Evolutionary conservation across 2,329 filamentous ascomycete species (phyloP).

Genomic region (Neonectria magnoliae): DNA sequence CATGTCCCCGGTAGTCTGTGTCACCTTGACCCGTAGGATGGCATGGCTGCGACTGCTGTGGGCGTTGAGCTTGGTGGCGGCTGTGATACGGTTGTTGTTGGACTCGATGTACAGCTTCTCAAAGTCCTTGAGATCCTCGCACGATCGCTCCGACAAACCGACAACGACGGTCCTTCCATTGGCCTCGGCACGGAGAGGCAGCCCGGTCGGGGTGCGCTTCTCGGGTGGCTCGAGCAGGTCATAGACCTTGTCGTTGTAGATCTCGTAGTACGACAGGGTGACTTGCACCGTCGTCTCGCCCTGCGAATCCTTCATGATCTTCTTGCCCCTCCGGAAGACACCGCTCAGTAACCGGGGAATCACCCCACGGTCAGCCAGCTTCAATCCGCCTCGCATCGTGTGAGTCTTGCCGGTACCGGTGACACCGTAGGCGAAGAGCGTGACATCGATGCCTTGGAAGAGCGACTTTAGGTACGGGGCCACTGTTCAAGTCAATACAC

Average conservation of each 20-base stretch:
- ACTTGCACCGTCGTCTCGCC: constrained; percentile 78
- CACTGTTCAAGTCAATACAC: constrained; percentile 64
- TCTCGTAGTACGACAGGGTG: constrained; percentile 90
- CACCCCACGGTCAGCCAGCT: constrained; percentile 84
- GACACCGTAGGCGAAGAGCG: constrained; percentile 91
- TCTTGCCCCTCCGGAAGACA: constrained; percentile 86
- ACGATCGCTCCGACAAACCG: constrained; percentile 83
- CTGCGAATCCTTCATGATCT: constrained; percentile 81
- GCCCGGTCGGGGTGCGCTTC: constrained; percentile 81
- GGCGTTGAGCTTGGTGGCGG: constrained; percentile 90
- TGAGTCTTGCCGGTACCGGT: constrained; percentile 96
- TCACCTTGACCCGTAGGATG: constrained; percentile 89
- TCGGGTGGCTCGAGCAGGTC: constrained; percentile 90
- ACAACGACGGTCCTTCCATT: constrained; percentile 88
- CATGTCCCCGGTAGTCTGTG: constrained; percentile 75
- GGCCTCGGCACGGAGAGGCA: constrained; percentile 86
- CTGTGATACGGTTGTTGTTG: constrained; percentile 89
- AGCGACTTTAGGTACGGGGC: constrained; percentile 90
- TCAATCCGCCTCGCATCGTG: constrained; percentile 92
- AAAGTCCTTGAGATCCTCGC: constrained; percentile 88
- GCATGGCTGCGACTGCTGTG: constrained; percentile 92
- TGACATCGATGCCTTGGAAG: constrained; percentile 88
- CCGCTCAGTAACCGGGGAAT: constrained; percentile 87
- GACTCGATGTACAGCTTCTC: constrained; percentile 90
- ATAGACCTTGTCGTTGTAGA: constrained; percentile 96